Conservation (phyloP, 306 rosid genomes). For the Canavalia gladiata region DNA sequence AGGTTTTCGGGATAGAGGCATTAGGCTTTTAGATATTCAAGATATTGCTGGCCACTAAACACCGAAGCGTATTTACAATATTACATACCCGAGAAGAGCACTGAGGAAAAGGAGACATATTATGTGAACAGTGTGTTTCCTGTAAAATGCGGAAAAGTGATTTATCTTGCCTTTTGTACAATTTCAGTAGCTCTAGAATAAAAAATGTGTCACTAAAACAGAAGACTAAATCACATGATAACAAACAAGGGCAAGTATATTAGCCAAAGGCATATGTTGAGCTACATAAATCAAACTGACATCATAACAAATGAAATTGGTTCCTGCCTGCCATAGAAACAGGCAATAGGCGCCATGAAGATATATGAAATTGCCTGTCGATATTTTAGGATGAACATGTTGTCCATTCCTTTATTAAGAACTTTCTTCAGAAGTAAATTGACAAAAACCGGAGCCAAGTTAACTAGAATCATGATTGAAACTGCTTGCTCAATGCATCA, state of each 20-base stretch:
- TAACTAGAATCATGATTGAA: constrained; percentile 66
- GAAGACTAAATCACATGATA: background rate
- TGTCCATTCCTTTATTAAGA: constrained; percentile 69
- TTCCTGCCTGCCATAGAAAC: constrained; percentile 68
- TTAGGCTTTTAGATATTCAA: background rate
- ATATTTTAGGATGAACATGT: constrained; percentile 64
- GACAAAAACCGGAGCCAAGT: constrained; percentile 70
- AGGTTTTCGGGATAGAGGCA: background rate
- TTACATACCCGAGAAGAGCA: constrained; percentile 83
- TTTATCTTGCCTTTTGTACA: background rate
- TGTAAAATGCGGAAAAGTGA: constrained; percentile 46
- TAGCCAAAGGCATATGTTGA: background rate
- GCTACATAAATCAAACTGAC: background rate
- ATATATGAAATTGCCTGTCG: constrained; percentile 69
- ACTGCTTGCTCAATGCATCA: constrained; percentile 67
- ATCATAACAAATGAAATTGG: background rate
- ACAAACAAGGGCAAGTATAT: background rate
- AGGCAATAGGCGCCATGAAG: constrained; percentile 80
- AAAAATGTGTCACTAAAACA: background rate
- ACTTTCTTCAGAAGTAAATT: constrained; percentile 80
- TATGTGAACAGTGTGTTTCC: constrained; percentile 63
- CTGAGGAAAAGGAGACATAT: constrained; percentile 72
- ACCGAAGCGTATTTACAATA: background rate
- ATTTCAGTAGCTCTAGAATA: constrained; percentile 13
- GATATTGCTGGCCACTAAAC: background rate